Evolutionary conservation across 176 grass and related monocot genomes (phyloP), one percentile per base, ranked within the genome.

Genomic region (Aegilops umbellulata): DNA sequence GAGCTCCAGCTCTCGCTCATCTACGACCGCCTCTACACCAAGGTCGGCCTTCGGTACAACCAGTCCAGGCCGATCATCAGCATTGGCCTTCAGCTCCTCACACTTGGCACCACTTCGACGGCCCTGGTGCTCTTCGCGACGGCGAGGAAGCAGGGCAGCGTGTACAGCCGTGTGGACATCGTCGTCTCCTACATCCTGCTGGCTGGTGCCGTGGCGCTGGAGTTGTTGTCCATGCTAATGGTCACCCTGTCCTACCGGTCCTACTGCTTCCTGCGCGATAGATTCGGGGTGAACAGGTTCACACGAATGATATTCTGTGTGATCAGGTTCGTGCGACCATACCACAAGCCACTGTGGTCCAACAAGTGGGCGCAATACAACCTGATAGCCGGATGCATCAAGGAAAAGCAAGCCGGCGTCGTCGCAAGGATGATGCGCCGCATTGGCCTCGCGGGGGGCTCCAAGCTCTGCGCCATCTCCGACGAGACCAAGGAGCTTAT

Each of bases 1-100:
- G 91, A 92, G 81, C 80, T 92, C 19, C 83, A 92, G 84, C 91
- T 92, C 35, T 89, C 87, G 0, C 79, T 92, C 22, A 26, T 92
- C 5, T 89, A 87, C 25, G 87, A 89, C 82, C 30, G 69, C 2
- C 44, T 89, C 51, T 82, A 92, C 76, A 92, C 87, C 10, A 92
- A 92, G 60, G 61, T 66, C 14, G 60, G 60, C 16, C 38, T 80
- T 47, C 4, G 30, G 74, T 86, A 47, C 44, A 47, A 41, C 69
- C 51, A 55, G 51, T 55, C 17, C 51, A 55, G 3, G 51, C 51
- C 51, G 1, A 55, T 55, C 17, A 68, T 73, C 38, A 11, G 39
- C 14, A n/a, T 53, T 5, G 1, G 26, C 34, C 68, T 74, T 0
- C 80, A 30, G 19, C 35, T 77, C 61, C 57, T 42, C 3, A 85